Percentiles rank a stretch among this genome's conserved stretches.
Conservation (phyloP, 495 filamentous ascomycete species). For the Astrothelium macrocarpum region DNA sequence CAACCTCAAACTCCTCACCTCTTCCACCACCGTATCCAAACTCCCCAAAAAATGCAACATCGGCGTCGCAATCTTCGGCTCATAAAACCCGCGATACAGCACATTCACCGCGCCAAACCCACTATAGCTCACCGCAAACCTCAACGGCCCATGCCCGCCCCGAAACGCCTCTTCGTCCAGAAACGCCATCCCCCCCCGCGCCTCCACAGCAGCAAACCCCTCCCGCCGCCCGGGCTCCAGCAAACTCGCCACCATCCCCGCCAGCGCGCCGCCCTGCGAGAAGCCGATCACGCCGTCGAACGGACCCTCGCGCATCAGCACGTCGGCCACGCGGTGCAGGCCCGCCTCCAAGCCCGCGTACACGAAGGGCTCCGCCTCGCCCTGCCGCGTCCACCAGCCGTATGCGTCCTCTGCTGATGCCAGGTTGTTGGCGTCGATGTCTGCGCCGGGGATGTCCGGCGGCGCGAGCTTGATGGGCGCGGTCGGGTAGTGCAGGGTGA, state of each 20-base stretch:
- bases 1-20: constrained; percentile 54
- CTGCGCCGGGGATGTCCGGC: constrained; percentile 64
- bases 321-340: constrained; percentile 46
- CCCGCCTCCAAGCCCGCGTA: constrained; percentile 62
- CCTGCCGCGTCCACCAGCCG: constrained; percentile 77
- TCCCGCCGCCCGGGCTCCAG: constrained; percentile 49
- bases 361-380: constrained; percentile 38
- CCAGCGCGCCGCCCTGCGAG: constrained; percentile 35
- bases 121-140: constrained; percentile 69
- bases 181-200: constrained; percentile 35
- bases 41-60: constrained; percentile 74
- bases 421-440: constrained; percentile 16
- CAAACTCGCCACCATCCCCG: constrained; percentile 51
- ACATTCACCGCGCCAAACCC: constrained; percentile 61
- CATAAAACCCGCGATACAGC: constrained; percentile 61
- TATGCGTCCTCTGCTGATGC: constrained; percentile 48
- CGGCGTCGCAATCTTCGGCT: constrained; percentile 65
- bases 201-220: constrained; percentile 34
- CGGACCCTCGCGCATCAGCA: constrained; percentile 42
- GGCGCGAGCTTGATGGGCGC: constrained; percentile 51
- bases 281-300: constrained; percentile 39
- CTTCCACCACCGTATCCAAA: constrained; percentile 83
- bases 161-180: constrained; percentile 39
- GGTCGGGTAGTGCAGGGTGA: constrained; percentile 51
- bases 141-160: constrained; percentile 50